A percentile compares a stretch with the other conserved stretches of the same genome.
Conservation (phyloP, 73 alveolate genomes). For the Paramecium sexaurelia region DNA sequence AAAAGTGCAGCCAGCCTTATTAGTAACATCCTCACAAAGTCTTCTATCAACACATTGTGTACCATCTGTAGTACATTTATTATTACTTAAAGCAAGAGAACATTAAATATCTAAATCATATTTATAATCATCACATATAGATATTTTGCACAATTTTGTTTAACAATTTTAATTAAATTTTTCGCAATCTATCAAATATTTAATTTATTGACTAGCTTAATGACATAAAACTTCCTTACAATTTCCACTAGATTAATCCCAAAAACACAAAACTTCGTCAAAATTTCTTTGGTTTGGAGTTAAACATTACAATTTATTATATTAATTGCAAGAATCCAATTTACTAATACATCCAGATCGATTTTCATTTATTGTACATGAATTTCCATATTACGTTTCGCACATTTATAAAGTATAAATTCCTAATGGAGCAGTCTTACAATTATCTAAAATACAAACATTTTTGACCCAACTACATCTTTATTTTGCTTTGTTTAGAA, state of each 20-base stretch:
- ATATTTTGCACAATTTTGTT: background rate
- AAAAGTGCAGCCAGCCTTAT: background rate
- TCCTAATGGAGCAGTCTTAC: background rate
- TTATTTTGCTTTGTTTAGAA: background rate
- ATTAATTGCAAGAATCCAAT: background rate
- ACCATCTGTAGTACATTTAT: slow-evolving; percentile 2
- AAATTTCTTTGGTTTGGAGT: background rate
- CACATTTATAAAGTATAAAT: background rate
- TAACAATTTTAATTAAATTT: background rate
- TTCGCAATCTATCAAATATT: background rate
- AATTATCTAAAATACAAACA: background rate
- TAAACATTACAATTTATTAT: background rate
- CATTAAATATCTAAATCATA: background rate
- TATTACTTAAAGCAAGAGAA: background rate
- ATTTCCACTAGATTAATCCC: background rate
- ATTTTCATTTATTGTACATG: background rate
- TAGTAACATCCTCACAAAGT: background rate
- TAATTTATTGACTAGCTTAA: background rate
- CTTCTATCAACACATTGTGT: background rate
- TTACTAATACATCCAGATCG: background rate
- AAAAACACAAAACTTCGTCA: background rate
- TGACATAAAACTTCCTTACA: background rate
- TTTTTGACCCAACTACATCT: background rate
- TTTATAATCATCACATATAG: background rate
- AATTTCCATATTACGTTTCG: background rate